Base-by-base conservation (phyloP, 2,329 filamentous ascomycete genomes). In the Colletotrichum ledebouriae region DNA sequence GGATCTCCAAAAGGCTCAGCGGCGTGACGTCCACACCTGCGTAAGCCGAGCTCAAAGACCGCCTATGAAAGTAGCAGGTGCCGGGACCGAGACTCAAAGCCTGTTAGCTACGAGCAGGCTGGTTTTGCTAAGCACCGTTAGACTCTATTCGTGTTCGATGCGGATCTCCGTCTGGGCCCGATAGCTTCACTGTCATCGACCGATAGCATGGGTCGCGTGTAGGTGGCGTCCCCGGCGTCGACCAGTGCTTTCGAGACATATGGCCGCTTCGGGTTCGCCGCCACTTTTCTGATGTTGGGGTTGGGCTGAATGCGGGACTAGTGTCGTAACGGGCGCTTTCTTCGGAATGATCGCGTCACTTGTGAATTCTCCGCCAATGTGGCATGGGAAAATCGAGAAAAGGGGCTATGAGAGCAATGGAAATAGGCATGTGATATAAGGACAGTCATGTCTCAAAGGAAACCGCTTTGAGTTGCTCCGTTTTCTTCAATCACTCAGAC, bases 61-160 rank as follows among this genome's bases (percentile, higher is more conserved):
- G 44, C 29, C 44, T 22, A 39, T 41, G 42, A 41, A 42, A 59
- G 10, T 50, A 44, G 39, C 33, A 50, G 46, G 13, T 29, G 34
- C 57, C 44, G 57, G 44, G 50, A 59, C 44, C 57, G 46, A 59
- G 44, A 59, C 57, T 11, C 6, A 20, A 25, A 44, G 49, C 17
- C 41, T 10, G 12, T 25, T 17, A 52, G n/a, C 44, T 41, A 46
- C 17, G 44, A n/a, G 34, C 6, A 49, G 44, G 57, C n/a, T 66
- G 56, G 34, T 34, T 41, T 20, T 41, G 22, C 33, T 47, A 37
- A 50, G n/a, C 17, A 15, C 34, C 42, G 58, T 62, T 50, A 57
- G 34, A 22, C 34, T 33, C 41, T 15, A 34, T 4, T 55, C 33
- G 39, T 53, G 25, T 58, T 53, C 39, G n/a, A 55, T 50, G 15